Conservation (phyloP, 345 rosid species). For the Garcia nutans region DNA sequence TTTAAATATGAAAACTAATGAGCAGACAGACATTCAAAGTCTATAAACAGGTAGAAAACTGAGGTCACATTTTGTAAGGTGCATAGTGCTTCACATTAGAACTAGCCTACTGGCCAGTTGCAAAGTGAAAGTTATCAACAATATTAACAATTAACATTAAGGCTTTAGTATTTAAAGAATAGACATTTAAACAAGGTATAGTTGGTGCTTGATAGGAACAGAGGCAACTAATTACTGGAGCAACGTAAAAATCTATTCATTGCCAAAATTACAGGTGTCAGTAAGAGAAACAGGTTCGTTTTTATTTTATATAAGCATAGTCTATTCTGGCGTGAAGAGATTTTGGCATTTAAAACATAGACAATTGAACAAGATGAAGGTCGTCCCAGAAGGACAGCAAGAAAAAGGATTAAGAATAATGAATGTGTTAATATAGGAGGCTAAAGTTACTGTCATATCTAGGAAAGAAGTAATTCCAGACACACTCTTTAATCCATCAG, state of each 20-base stretch:
- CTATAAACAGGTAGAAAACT: neutral
- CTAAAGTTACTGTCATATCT: neutral
- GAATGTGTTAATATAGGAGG: neutral
- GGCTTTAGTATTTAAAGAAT: neutral
- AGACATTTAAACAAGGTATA: neutral
- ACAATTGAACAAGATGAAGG: neutral
- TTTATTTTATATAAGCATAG: neutral
- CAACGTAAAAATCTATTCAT: neutral
- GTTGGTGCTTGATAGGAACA: neutral
- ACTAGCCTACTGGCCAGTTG: neutral
- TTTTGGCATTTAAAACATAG: neutral
- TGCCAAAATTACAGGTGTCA: neutral
- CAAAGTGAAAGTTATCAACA: neutral
- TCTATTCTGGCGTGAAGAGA: neutral
- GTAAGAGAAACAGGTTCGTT: neutral
- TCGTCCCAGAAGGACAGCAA: neutral
- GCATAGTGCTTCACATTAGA: neutral
- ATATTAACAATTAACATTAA: neutral
- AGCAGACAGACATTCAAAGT: conserved; percentile 7
- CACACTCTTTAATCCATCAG: neutral
- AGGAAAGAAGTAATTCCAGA: neutral
- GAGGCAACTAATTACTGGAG: neutral
- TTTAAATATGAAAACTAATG: neutral
- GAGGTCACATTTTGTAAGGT: conserved; percentile 1
- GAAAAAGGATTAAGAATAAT: neutral